A percentile compares a stretch with the other conserved stretches of the same genome.
Conservation (phyloP, 352 stramenopile species). For the Pythium myriotylum region DNA sequence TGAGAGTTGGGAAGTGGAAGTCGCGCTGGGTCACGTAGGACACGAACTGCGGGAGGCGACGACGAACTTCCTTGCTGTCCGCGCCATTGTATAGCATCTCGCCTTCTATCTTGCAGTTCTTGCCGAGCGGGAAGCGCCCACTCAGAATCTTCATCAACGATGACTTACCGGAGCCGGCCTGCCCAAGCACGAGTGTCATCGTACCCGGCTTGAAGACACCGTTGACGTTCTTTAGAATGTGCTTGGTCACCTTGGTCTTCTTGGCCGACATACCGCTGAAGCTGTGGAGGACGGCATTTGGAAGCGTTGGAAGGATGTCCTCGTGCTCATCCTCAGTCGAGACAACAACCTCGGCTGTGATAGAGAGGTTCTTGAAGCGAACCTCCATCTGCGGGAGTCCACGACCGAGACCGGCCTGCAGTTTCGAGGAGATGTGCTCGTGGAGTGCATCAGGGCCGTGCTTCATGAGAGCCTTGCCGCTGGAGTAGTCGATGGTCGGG, state of each 20-base stretch:
- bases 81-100: constrained; percentile 23
- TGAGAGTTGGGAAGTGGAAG: constrained; percentile 21
- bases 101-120: constrained; percentile 16
- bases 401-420: constrained; percentile 17
- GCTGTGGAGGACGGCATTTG: constrained; percentile 8
- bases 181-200: constrained; percentile 12
- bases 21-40: constrained; percentile 25
- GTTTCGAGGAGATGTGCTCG: constrained; percentile 2
- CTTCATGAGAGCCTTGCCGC: constrained; percentile 5
- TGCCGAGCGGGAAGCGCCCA: not conserved
- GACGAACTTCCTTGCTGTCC: not conserved
- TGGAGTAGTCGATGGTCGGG: constrained; percentile 7
- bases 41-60: constrained; percentile 18
- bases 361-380: constrained; percentile 37
- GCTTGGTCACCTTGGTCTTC: constrained; percentile 9
- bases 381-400: constrained; percentile 31
- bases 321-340: constrained; percentile 14
- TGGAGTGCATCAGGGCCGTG: constrained; percentile 26
- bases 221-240: constrained; percentile 31
- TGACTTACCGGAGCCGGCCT: not conserved
- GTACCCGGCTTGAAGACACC: constrained; percentile 28
- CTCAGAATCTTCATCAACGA: no score
- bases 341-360: constrained; percentile 26
- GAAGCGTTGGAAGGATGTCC: constrained; percentile 19
- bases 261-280: constrained; percentile 6